A percentile compares a stretch with the other conserved stretches of the same genome.
Evolutionary conservation across 495 filamentous ascomycete genomes (phyloP).

Genomic region (Lindgomyces ingoldianus): DNA sequence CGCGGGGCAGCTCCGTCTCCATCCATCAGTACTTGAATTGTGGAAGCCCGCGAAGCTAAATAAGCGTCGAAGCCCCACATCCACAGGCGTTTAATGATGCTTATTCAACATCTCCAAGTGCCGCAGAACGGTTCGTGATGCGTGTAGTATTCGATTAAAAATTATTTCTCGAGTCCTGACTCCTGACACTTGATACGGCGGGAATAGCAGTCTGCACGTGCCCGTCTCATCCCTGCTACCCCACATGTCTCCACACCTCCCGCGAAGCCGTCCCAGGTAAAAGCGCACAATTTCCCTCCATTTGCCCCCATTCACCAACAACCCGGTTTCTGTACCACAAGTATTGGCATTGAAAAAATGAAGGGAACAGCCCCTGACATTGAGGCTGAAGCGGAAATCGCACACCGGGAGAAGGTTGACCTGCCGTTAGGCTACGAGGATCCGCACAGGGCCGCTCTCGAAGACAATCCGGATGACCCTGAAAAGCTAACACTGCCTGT

Average conservation of each 20-base stretch:
- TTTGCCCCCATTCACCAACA: too few species aligned
- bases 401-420: slow-evolving; percentile 23
- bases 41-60: too few species aligned
- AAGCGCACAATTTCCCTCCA: neutral
- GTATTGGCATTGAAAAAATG: too few species aligned
- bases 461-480: slow-evolving; percentile 36
- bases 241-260: neutral
- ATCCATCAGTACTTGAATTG: too few species aligned
- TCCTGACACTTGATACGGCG: too few species aligned
- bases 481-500: slow-evolving; percentile 36
- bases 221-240: neutral
- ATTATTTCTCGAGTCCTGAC: too few species aligned
- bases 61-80: neutral
- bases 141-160: too few species aligned
- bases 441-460: slow-evolving; percentile 35
- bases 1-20: neutral
- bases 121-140: too few species aligned
- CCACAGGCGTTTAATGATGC: neutral
- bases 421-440: slow-evolving; percentile 26
- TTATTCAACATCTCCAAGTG: too few species aligned
- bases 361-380: neutral
- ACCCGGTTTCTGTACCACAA: too few species aligned
- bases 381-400: neutral
- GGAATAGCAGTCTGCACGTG: neutral
- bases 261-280: neutral